phyloP scores from a whole-genome alignment of 805 yeast species.

The Saccharomycopsis fermentans region DNA sequence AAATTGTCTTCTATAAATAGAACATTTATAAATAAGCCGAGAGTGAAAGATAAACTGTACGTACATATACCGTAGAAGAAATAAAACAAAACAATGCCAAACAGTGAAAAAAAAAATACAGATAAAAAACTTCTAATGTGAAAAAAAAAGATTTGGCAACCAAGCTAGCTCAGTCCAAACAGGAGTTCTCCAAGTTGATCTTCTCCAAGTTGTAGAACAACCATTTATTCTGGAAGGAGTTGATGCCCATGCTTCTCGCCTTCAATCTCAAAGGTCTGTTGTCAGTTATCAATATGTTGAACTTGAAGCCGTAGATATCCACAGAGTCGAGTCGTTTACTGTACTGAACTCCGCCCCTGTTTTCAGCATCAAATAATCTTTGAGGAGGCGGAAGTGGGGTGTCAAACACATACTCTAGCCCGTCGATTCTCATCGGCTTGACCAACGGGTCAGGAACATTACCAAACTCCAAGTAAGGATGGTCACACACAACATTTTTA shows the following conservation, averaged over 20 bases:
- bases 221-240: constrained; percentile 52
- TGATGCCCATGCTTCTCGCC: constrained; percentile 46
- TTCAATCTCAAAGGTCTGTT: constrained; percentile 63
- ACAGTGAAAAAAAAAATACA: background rate
- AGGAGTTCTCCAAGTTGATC: constrained; percentile 35
- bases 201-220: constrained; percentile 42
- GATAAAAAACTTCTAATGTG: background rate
- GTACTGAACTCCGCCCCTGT: constrained; percentile 17
- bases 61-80: background rate
- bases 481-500: background rate
- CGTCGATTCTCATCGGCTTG: background rate
- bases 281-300: constrained; percentile 60
- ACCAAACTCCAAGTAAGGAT: constrained; percentile 2
- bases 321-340: constrained; percentile 23
- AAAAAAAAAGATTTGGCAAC: background rate
- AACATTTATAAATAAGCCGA: background rate
- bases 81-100: no score
- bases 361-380: constrained; percentile 3
- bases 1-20: background rate
- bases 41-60: background rate
- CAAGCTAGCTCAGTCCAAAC: constrained; percentile 33
- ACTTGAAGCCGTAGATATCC: constrained; percentile 38
- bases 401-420: background rate
- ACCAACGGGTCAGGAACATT: constrained; percentile 2
- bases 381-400: background rate